These are phyloP conservation scores for Tylopilus sp. DNA, from an alignment of 1,284 basidiomycete genomes.

Conservation along the genomic window DNA sequence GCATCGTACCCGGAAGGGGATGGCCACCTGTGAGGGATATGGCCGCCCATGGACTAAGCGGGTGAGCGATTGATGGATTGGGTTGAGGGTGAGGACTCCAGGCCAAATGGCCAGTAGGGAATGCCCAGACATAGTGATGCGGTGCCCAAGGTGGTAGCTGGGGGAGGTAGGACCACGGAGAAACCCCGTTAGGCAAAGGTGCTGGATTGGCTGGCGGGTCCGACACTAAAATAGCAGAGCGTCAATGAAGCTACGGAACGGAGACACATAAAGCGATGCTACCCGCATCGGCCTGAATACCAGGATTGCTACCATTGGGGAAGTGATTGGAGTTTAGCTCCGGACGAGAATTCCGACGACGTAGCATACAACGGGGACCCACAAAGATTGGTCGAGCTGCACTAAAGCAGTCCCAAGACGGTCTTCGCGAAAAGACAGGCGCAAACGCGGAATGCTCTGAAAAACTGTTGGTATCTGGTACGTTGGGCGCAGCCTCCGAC, in stretches of 20 bases:
- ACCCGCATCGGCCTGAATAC: conserved; percentile 21
- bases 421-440: conserved; percentile 19
- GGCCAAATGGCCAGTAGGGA: conserved; percentile 24
- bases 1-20: conserved; percentile 32
- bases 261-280: not conserved
- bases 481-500: not conserved
- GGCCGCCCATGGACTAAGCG: conserved; percentile 17
- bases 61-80: conserved; percentile 18
- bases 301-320: conserved; percentile 22
- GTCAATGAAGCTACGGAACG: conserved; percentile 2
- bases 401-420: conserved; percentile 3
- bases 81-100: conserved; percentile 36
- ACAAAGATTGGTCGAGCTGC: conserved; percentile 19
- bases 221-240: not conserved
- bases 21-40: conserved; percentile 29
- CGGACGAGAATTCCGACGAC: conserved; percentile 6
- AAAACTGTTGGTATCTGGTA: conserved; percentile 18
- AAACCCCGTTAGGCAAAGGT: not conserved
- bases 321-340: conserved; percentile 14
- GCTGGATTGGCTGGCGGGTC: conserved; percentile 12
- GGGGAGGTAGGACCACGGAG: conserved; percentile 2
- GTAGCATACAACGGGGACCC: conserved; percentile 2
- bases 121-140: conserved; percentile 25
- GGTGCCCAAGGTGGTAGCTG: conserved; percentile 19
- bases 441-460: conserved; percentile 19